These are phyloP conservation scores for Colletotrichum salicis DNA, from an alignment of 2,329 filamentous ascomycete genomes.

Conservation along the genomic window DNA sequence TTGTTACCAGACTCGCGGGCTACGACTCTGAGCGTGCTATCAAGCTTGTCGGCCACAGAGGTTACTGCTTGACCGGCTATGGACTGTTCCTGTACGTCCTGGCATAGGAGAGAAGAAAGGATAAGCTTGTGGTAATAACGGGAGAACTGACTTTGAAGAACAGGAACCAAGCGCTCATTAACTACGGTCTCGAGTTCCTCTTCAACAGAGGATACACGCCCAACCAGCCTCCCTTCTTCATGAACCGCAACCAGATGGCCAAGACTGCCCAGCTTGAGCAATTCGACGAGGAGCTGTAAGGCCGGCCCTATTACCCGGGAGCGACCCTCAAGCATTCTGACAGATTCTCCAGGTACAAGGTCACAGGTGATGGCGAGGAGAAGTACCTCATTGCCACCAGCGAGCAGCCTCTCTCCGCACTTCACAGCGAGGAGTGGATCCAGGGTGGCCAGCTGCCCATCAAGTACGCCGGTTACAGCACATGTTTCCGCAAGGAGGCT, in stretches of 20 bases:
- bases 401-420: constrained; percentile 93
- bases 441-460: constrained; percentile 86
- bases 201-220: constrained; percentile 82
- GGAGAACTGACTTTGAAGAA: not conserved
- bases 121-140: constrained; percentile 34
- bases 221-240: constrained; percentile 37
- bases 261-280: constrained; percentile 98
- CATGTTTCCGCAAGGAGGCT: constrained; percentile 95
- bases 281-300: constrained; percentile 88
- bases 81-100: constrained; percentile 77
- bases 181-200: constrained; percentile 94
- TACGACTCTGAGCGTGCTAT: constrained; percentile 93
- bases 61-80: constrained; percentile 91
- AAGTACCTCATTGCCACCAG: constrained; percentile 79
- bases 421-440: constrained; percentile 95
- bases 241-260: constrained; percentile 80
- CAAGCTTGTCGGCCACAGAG: constrained; percentile 93
- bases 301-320: not conserved
- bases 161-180: constrained; percentile 86
- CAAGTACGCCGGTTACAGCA: constrained; percentile 92
- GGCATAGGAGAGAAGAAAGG: not conserved
- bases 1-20: constrained; percentile 86
- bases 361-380: constrained; percentile 88
- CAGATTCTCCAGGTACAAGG: constrained; percentile 74
- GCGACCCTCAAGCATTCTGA: not conserved